phyloP scores from a whole-genome alignment of 2,329 filamentous ascomycete species.

The Teratosphaeria pseudoeucalypti region DNA sequence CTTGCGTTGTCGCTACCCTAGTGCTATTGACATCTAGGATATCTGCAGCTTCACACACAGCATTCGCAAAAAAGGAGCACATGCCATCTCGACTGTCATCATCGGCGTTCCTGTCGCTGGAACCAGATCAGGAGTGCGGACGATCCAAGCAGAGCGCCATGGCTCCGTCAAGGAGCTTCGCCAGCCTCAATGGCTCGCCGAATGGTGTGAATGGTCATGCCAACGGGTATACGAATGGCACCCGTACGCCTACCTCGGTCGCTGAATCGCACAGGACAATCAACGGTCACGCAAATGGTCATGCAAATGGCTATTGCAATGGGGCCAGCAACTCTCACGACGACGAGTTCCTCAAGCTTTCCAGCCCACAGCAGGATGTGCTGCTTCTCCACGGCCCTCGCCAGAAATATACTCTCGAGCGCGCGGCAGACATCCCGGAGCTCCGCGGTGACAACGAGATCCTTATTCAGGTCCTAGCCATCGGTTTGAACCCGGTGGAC shows the following conservation, averaged over 20 bases:
- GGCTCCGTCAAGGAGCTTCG: not conserved
- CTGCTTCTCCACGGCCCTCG: slow-evolving; percentile 26
- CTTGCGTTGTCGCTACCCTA: not conserved
- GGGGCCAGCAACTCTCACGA: slow-evolving; percentile 3
- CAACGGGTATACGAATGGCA: slow-evolving; percentile 5
- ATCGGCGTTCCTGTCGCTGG: slow-evolving; percentile 17
- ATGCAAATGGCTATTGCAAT: slow-evolving; percentile 8
- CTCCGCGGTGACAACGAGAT: slow-evolving; percentile 40
- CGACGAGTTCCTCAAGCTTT: slow-evolving; percentile 23
- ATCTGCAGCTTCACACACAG: not conserved
- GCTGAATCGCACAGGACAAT: not conserved
- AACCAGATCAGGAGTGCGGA: slow-evolving; percentile 18
- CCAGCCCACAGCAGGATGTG: slow-evolving; percentile 23
- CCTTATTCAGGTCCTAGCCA: slow-evolving; percentile 51
- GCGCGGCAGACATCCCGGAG: slow-evolving; percentile 20
- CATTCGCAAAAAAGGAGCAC: not conserved
- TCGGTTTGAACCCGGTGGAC: slow-evolving; percentile 68
- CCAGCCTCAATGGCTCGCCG: slow-evolving; percentile 1
- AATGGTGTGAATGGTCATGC: not conserved
- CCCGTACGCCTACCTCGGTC: not conserved
- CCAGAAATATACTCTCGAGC: slow-evolving; percentile 25
- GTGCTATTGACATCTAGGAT: not conserved
- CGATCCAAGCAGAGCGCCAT: slow-evolving; percentile 1
- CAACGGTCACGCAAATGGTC: slow-evolving; percentile 8
- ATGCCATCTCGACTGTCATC: slow-evolving; percentile 17